These are phyloP conservation scores for Alternaria postmessia DNA, from an alignment of 2,329 filamentous ascomycete genomes.

Conservation along the genomic window DNA sequence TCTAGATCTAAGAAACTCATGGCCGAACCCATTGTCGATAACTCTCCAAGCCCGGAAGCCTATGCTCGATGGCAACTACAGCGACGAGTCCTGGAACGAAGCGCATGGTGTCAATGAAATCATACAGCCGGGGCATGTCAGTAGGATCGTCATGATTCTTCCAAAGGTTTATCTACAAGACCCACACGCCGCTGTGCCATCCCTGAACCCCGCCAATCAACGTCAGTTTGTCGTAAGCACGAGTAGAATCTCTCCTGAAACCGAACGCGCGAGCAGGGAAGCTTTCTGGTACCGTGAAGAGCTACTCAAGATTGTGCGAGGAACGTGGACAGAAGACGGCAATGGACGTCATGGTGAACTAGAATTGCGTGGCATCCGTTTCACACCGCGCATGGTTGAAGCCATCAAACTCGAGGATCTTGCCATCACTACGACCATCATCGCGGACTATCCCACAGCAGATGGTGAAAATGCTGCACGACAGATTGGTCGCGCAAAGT, in stretches of 20 bases:
- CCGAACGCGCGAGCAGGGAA: constrained; percentile 79
- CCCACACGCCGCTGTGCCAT: constrained; percentile 79
- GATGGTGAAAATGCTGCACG: constrained; percentile 23
- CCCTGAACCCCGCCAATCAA: constrained; percentile 80
- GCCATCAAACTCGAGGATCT: constrained; percentile 82
- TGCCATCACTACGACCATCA: constrained; percentile 62
- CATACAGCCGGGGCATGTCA: constrained; percentile 69
- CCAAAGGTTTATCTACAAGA: constrained; percentile 79
- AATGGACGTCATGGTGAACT: constrained; percentile 69
- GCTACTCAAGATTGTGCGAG: constrained; percentile 74
- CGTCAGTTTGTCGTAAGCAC: constrained; percentile 92
- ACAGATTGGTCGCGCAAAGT: constrained; percentile 57
- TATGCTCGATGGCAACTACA: constrained; percentile 1
- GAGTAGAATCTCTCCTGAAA: constrained; percentile 78
- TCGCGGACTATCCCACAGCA: constrained; percentile 21
- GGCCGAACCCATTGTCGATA: constrained; percentile 80
- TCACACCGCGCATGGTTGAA: constrained; percentile 82
- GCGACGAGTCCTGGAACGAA: constrained; percentile 18
- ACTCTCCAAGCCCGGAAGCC: constrained; percentile 61
- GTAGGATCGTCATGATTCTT: constrained; percentile 77
- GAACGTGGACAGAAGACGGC: constrained; percentile 72
- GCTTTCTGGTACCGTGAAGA: constrained; percentile 91
- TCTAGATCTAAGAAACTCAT: constrained; percentile 86
- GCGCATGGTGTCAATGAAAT: constrained; percentile 50
- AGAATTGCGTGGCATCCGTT: constrained; percentile 77